Percentiles rank a stretch among this genome's conserved stretches.
phyloP scores from a whole-genome alignment of 768 basidiomycete genomes.

The Clavulina sp. region DNA sequence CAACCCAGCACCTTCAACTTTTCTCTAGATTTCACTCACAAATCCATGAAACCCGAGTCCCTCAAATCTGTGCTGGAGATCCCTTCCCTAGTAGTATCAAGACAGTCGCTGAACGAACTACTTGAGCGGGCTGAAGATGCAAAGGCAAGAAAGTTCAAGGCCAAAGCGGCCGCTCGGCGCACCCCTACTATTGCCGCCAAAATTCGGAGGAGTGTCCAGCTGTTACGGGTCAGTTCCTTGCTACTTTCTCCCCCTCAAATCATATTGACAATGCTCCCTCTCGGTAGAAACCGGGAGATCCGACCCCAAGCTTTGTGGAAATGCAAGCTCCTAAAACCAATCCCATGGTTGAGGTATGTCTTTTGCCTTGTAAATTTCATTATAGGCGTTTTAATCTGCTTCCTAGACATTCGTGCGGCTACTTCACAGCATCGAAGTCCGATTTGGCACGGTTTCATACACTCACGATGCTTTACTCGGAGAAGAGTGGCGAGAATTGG shows the following conservation, averaged over 20 bases:
- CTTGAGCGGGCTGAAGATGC: no score
- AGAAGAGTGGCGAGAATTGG: background rate
- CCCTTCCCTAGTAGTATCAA: slow-evolving; percentile 29
- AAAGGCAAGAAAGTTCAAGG: no score
- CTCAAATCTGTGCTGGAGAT: slow-evolving; percentile 29
- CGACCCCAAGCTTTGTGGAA: no score
- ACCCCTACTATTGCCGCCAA: no score
- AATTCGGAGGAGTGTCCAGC: no score
- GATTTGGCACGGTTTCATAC: background rate
- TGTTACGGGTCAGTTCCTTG: no score
- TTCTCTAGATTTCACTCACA: slow-evolving; percentile 42
- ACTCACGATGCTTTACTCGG: background rate
- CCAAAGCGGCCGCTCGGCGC: no score
- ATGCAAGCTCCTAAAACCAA: background rate
- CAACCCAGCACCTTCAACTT: slow-evolving; percentile 25
- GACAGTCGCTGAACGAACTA: slow-evolving; percentile 26
- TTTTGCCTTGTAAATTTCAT: background rate
- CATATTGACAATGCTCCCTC: no score
- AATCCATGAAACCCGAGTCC: slow-evolving; percentile 33
- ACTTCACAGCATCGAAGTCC: background rate
- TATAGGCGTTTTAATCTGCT: background rate
- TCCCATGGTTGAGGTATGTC: background rate
- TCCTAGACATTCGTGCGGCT: no score
- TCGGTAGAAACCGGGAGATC: no score
- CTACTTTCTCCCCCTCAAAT: no score